Evolutionary conservation across 345 rosid genomes (phyloP), one percentile per base, ranked within the genome.

Genomic region (Cardamine resedifolia): DNA sequence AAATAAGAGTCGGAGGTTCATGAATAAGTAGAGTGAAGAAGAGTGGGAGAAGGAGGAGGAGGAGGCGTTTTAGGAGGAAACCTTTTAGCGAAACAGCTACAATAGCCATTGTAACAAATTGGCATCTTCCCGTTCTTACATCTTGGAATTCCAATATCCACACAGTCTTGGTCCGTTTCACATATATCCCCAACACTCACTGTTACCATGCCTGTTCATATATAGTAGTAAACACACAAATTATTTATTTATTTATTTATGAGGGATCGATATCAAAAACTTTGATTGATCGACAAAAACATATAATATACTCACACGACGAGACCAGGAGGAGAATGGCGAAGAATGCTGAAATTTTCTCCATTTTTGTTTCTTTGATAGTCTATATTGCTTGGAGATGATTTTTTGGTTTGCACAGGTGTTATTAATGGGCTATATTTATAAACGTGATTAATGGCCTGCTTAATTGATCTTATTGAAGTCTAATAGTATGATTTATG

Each of bases 171-270:
- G 39, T 74, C 73, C 3, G 68, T 67, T 21, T 59, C 0, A 74
- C 78, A 74, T 67, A 74, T 67, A 39, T 75, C 57, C 10, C 73
- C 69, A 24, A 51, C 66, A n/a, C 3, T 67, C 49, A 3, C 0
- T 33, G 18, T 60, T 11, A 75, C 44, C 78, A 75, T 51, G 58
- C 74, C 74, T 75, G 39, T 31, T 19, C 15, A n/a, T n/a, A 45
- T 31, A 18, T 63, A 10, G 15, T 16, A 28, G 33, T 3, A 30
- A 4, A 39, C 11, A 24, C 33, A 33, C 15, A 5, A 0, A 39
- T 2, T 39, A 39, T 7, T 14, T 14, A n/a, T 60, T 12, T 11
- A 15, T 39, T 18, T 19, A 11, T 8, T 16, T 61, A 28, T 8
- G 7, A 39, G 21, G 24, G 12, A 34, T 60, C 5, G 11, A 51